Base-by-base conservation (phyloP, 1,139 yeast species). In the Suhomyces coccinellae region DNA sequence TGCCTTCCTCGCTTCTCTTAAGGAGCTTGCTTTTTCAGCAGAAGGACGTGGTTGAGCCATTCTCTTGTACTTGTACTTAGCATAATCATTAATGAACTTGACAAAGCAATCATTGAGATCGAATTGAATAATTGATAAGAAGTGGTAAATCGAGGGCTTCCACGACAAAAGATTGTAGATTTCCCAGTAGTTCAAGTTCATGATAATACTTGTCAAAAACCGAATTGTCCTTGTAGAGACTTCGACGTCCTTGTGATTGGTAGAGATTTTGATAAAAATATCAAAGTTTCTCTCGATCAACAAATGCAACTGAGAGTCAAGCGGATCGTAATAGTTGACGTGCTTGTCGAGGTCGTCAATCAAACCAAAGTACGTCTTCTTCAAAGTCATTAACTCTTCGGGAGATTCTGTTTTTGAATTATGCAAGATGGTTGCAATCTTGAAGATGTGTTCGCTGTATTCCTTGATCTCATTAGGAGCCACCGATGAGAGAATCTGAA, bases 161-260 rank as follows among this genome's bases (percentile, higher is more conserved):
- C 76, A 71, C 14, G 58, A 58, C 22, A 74, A 61, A 30, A 74
- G 57, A 46, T 72, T 73, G 52, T 72, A 73, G 17, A 73, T 52
- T 50, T 74, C 79, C 79, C 79, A 74, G 54, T 74, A 74, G 51
- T 72, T 74, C 40, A 73, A 56, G 38, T 57, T 55, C 76, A 72
- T 70, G 17, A 73, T 54, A 2, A 73, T 60, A 9, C 59, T 59
- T 8, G 79, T 72, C 45, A 74, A 59, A 47, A 72, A 73, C 31
- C 77, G 56, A 22, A 73, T 71, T 3, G 73, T 58, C 36, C 51
- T 54, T 0, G 76, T 62, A 6, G 77, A 62, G 15, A 74, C 52
- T 5, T 61, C 68, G 33, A 73, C 60, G 32, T 61, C 58, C 33
- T 57, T 56, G 48, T 62, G 60, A 41, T 61, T 61, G 14, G 73